phyloP scores from a whole-genome alignment of 1,139 yeast genomes.

The Geotrichum fermentans region DNA sequence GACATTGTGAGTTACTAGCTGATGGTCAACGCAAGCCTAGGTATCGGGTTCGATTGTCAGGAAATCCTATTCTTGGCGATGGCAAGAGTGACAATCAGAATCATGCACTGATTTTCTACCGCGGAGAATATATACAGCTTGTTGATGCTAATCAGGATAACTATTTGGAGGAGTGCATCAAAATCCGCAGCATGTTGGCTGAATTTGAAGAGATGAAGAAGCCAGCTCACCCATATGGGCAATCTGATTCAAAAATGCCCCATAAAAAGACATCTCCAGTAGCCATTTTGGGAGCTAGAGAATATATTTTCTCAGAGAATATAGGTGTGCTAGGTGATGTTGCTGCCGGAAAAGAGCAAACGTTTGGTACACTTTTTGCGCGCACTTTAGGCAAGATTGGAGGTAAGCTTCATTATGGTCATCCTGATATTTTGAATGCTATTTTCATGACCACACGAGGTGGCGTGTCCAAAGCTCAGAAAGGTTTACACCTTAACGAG shows the following conservation, averaged over 20 bases:
- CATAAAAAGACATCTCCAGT: slow-evolving; percentile 48
- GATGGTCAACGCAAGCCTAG: slow-evolving; percentile 46
- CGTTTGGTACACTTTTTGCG: slow-evolving; percentile 86
- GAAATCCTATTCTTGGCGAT: slow-evolving; percentile 85
- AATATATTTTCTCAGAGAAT: slow-evolving; percentile 80
- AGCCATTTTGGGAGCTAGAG: slow-evolving; percentile 85
- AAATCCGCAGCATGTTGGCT: slow-evolving; percentile 68
- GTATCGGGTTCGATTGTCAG: slow-evolving; percentile 61
- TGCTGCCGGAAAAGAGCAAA: slow-evolving; percentile 91
- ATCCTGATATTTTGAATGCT: slow-evolving; percentile 81
- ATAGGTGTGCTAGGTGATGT: slow-evolving; percentile 84
- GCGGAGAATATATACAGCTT: slow-evolving; percentile 85
- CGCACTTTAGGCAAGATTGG: slow-evolving; percentile 82
- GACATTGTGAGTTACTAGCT: slow-evolving; percentile 41
- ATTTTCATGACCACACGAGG: slow-evolving; percentile 88
- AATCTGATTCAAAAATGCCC: slow-evolving; percentile 30
- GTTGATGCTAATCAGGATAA: slow-evolving; percentile 88
- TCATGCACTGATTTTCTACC: slow-evolving; percentile 64
- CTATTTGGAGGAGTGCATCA: slow-evolving; percentile 77
- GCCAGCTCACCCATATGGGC: slow-evolving; percentile 30
- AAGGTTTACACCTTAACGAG: slow-evolving; percentile 78
- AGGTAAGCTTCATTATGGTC: slow-evolving; percentile 86
- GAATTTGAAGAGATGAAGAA: slow-evolving; percentile 65
- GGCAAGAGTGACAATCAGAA: slow-evolving; percentile 89
- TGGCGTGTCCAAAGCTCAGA: slow-evolving; percentile 85